Base-by-base conservation (phyloP, 176 grass and related monocot genomes). In the Hordeum vulgare region DNA sequence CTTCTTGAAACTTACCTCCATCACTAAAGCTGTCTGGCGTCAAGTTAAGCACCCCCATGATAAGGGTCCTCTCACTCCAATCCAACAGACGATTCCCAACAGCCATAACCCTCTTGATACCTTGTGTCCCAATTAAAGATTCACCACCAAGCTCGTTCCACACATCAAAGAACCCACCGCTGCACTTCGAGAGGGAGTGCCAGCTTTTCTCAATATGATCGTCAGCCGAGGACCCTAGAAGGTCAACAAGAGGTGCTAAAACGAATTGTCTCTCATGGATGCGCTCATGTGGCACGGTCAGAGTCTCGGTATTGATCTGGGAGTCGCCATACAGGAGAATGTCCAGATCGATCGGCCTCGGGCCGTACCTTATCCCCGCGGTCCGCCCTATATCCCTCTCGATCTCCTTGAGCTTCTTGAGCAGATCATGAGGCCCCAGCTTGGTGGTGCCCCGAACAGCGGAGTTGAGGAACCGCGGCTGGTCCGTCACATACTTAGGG, bases 11-110 rank as follows among this genome's bases (percentile, higher is more conserved):
- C 71, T 95, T 98, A 17, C 95, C 95, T 37, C 95, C 95, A 36
- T 95, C 92, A 40, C 95, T 93, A 89, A 98, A 95, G 80, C 95
- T 98, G 42, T 98, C 92, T 4, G 92, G 92, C 11, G 95, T 93
- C 60, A 98, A 61, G 89, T 98, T 98, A 72, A 98, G 84, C 71
- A 98, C 66, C 17, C 95, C 95, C 95, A 98, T 94, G 44, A 98
- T 17, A 3, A 93, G 86, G 15, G 92, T 95, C 82, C 82, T 91
- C 75, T 93, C 67, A 62, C 79, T 74, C 92, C 86, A 98, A 80
- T 98, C 92, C 77, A 91, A 28, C 29, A 98, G 61, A 42, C 3
- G 18, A 61, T 81, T 75, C 27, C 90, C 82, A 35, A 95, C 65
- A 7, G 92, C 78, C 34, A 97, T 80, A 42, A 98, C 92, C 74